These are phyloP conservation scores for Pelagomonas calceolata DNA, from an alignment of 108 stramenopile genomes.

Conservation along the genomic window DNA sequence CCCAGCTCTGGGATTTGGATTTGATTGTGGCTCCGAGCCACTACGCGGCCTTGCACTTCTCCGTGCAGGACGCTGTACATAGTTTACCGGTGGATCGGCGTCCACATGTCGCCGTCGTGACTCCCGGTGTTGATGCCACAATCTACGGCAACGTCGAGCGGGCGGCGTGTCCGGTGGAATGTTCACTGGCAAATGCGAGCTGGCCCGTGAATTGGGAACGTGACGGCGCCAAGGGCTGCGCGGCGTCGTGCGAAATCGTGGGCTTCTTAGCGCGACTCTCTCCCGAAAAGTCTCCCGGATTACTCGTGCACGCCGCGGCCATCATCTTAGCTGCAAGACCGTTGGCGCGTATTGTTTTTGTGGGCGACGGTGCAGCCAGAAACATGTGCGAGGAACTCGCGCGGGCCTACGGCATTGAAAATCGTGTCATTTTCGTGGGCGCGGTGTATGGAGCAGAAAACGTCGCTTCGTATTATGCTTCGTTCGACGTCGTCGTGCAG, in stretches of 20 bases:
- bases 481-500: conserved; percentile 31
- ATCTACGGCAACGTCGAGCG: neutral
- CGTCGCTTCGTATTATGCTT: conserved; percentile 4
- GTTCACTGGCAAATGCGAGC: neutral
- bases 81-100: neutral
- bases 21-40: conserved; percentile 11
- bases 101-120: neutral
- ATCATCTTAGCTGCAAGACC: conserved; percentile 6
- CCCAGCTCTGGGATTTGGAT: neutral
- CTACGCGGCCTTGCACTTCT: conserved; percentile 11
- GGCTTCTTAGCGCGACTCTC: conserved; percentile 35
- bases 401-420: conserved; percentile 13
- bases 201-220: neutral
- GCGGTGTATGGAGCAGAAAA: conserved; percentile 10
- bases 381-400: conserved; percentile 8
- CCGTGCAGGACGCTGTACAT: neutral
- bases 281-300: conserved; percentile 35
- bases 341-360: conserved; percentile 23
- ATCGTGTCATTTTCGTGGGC: conserved; percentile 23
- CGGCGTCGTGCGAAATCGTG: conserved; percentile 1
- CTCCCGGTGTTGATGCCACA: conserved; percentile 2
- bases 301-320: conserved; percentile 28
- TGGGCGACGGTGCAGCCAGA: conserved; percentile 32
- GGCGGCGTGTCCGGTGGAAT: neutral
- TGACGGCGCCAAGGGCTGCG: neutral